Base-by-base conservation (phyloP, 192 early-diverging fungal genomes). In the Podila horticola region DNA sequence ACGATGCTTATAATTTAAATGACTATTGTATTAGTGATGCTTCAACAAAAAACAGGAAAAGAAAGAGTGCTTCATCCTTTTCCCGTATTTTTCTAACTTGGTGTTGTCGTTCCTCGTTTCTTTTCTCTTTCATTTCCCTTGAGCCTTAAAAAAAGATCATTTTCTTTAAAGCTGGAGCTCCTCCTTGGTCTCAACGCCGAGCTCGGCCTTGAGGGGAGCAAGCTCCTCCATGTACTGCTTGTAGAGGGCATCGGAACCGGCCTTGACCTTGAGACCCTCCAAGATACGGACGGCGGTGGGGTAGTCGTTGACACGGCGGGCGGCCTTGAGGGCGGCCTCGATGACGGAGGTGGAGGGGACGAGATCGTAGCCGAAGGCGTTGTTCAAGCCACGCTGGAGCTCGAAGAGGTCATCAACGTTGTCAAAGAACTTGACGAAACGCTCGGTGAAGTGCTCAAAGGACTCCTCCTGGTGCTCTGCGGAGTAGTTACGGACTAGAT, bases 301-400 rank as follows among this genome's bases (percentile, higher is more conserved):
- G 84, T 92, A 98, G 70, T 96, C 91, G 88, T 99, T 96, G 74
- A 98, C 91, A 69, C 96, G 92, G 64, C 98, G 91, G 69, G 94
- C 86, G 45, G 98, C 98, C 82, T 91, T 93, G 71, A 98, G 86
- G 29, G 96, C 96, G 45, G 96, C 92, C 73, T 92, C 92, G 82
- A 97, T 90, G 41, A 98, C 94, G 52, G 92, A 91, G 69, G 94
- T 85, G n/a, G 93, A 86, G 38, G 98, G 98, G 28, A 97, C 95
- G 83, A 97, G 91, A 88, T 99, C 96, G 81, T 96, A 94, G 50
- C 95, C 92, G 83, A 98, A 98, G 85, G 95, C 93, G 86, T 99
- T 97, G 91, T 98, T 98, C 82, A 99, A 89, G 33, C 97, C 96
- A 74, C 96, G 92, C 90, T 98, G 95, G 51, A 99, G 90, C 89